Evolutionary conservation across 176 grass and related monocot genomes (phyloP).

Genomic region (Oryza glumipatula): DNA sequence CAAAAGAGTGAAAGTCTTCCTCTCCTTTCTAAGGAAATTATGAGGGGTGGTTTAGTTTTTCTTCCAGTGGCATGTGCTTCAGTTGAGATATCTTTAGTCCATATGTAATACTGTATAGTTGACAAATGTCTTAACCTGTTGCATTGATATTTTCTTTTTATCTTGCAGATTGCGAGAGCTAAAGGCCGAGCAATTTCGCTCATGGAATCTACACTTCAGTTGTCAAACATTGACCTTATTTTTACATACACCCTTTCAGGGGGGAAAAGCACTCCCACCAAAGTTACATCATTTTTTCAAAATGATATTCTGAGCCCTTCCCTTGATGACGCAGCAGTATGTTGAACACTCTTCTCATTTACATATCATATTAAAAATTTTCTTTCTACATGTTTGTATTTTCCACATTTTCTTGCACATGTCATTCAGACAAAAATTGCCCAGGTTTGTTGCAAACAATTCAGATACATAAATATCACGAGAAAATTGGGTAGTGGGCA

Average conservation of each 20-base stretch:
- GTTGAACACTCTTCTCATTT: conserved; percentile 17
- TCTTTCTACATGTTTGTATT: conserved; percentile 30
- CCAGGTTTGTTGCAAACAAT: conserved; percentile 13
- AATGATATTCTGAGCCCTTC: conserved; percentile 87
- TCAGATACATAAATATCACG: neutral
- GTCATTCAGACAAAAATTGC: neutral
- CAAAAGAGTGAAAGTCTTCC: neutral
- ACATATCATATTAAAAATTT: conserved; percentile 9
- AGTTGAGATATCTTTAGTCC: neutral
- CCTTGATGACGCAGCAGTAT: conserved; percentile 72
- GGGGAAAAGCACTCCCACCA: conserved; percentile 52
- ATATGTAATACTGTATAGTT: neutral
- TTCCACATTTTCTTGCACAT: conserved; percentile 15
- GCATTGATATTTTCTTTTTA: neutral
- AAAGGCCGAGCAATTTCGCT: conserved; percentile 76
- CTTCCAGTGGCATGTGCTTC: neutral
- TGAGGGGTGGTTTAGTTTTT: conserved; percentile 25
- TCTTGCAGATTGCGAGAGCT: conserved; percentile 85
- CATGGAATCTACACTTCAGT: conserved; percentile 78
- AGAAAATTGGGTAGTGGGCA: neutral
- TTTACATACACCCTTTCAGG: conserved; percentile 73
- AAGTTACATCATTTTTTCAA: conserved; percentile 65
- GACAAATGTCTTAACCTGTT: neutral
- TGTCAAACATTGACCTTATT: conserved; percentile 97
- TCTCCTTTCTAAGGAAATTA: neutral